These are phyloP conservation scores for Alternaria rosae DNA, from an alignment of 2,329 filamentous ascomycete species.

Conservation along the genomic window DNA sequence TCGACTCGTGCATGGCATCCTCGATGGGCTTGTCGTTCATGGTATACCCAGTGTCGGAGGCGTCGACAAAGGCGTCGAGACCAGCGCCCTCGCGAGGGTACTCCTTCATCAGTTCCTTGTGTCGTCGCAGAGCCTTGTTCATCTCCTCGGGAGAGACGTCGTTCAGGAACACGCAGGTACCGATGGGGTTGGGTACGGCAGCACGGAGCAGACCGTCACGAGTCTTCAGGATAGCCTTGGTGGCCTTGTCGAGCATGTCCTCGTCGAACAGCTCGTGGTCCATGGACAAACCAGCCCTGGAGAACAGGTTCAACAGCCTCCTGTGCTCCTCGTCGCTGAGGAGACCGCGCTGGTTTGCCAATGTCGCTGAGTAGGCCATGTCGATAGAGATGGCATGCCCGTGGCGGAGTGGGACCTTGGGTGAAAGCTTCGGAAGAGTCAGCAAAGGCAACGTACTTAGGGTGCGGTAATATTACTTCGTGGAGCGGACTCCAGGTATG, in stretches of 20 bases:
- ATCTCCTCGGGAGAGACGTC: constrained; percentile 70
- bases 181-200: constrained; percentile 73
- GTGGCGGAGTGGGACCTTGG: constrained; percentile 72
- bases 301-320: constrained; percentile 72
- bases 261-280: constrained; percentile 74
- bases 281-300: constrained; percentile 73
- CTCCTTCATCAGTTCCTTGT: constrained; percentile 69
- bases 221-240: constrained; percentile 73
- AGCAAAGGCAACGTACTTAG: background rate
- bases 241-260: constrained; percentile 69
- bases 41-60: constrained; percentile 70
- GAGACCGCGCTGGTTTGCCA: constrained; percentile 69
- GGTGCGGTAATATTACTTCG: constrained; percentile 45
- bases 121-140: constrained; percentile 64
- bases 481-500: constrained; percentile 78
- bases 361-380: constrained; percentile 77
- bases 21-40: constrained; percentile 54
- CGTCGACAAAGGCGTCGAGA: constrained; percentile 73
- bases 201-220: constrained; percentile 72
- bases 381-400: constrained; percentile 78
- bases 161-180: constrained; percentile 72
- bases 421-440: constrained; percentile 61
- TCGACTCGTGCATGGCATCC: constrained; percentile 29
- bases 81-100: constrained; percentile 71
- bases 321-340: constrained; percentile 67